These are phyloP conservation scores for Phialemoniopsis sp. DNA, from an alignment of 2,329 filamentous ascomycete species.

Conservation along the genomic window DNA sequence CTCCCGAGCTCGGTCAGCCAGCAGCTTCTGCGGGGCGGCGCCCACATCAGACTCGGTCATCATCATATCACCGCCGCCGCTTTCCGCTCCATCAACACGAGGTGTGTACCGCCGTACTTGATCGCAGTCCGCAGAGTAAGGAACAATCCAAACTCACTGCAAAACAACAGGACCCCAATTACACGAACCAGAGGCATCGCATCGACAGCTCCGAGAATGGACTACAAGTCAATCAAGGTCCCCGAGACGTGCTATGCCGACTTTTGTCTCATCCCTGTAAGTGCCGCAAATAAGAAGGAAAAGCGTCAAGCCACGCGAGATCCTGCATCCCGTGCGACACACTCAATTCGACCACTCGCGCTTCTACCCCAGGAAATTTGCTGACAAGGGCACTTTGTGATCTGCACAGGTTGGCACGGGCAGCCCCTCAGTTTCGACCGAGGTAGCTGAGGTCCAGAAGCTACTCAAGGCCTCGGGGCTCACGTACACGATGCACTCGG, in stretches of 20 bases:
- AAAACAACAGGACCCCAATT: conserved; percentile 1
- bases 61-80: too few species aligned
- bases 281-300: too few species aligned
- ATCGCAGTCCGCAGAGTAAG: too few species aligned
- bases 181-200: conserved; percentile 3
- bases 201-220: conserved; percentile 18
- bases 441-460: conserved; percentile 85
- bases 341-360: too few species aligned
- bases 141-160: too few species aligned
- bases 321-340: too few species aligned
- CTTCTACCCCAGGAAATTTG: neutral
- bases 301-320: too few species aligned
- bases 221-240: conserved; percentile 52
- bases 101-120: too few species aligned
- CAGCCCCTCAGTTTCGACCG: conserved; percentile 68
- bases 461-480: conserved; percentile 78
- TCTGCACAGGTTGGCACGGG: conserved; percentile 69
- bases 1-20: too few species aligned
- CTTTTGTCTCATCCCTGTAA: conserved; percentile 83
- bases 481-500: conserved; percentile 85
- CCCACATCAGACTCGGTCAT: too few species aligned
- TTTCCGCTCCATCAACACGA: neutral
- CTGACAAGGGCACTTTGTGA: neutral
- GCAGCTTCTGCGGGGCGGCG: too few species aligned
- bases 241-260: conserved; percentile 78